These are phyloP conservation scores for Lophiotrema nucula DNA, from an alignment of 495 filamentous ascomycete genomes.

Conservation along the genomic window DNA sequence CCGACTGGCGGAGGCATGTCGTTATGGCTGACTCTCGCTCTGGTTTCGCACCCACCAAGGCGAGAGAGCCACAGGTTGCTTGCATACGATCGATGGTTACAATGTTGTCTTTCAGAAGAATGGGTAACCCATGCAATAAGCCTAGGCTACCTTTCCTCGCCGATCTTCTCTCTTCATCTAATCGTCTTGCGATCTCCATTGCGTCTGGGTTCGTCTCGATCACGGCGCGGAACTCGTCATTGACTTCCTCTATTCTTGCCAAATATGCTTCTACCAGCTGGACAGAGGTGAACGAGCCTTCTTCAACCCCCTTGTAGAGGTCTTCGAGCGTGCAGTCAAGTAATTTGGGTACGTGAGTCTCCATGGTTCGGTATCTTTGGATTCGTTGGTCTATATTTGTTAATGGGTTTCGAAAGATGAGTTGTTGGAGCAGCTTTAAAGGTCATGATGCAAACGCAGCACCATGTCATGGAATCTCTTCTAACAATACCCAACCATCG, in stretches of 20 bases:
- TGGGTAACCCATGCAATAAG: slow-evolving; percentile 9
- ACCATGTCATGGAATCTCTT: no score
- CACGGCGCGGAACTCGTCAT: slow-evolving; percentile 48
- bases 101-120: slow-evolving; percentile 13
- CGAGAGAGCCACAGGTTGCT: background rate
- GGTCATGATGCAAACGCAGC: no score
- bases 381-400: no score
- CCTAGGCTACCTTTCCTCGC: background rate
- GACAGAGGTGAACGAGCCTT: slow-evolving; percentile 51
- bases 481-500: no score
- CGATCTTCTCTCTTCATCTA: slow-evolving; percentile 49
- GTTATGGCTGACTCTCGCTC: slow-evolving; percentile 33
- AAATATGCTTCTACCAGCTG: slow-evolving; percentile 58
- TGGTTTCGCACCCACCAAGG: slow-evolving; percentile 13
- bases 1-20: slow-evolving; percentile 38
- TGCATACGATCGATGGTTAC: background rate
- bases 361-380: no score
- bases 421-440: no score
- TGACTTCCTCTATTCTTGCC: slow-evolving; percentile 52
- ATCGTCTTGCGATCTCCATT: slow-evolving; percentile 45
- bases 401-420: no score
- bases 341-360: no score
- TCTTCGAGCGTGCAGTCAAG: no score
- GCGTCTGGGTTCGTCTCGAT: slow-evolving; percentile 59
- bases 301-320: no score